Percentiles rank a stretch among this genome's conserved stretches.
Conservation (phyloP, 2,329 filamentous ascomycete genomes). For the Zymoseptoria brevis region DNA sequence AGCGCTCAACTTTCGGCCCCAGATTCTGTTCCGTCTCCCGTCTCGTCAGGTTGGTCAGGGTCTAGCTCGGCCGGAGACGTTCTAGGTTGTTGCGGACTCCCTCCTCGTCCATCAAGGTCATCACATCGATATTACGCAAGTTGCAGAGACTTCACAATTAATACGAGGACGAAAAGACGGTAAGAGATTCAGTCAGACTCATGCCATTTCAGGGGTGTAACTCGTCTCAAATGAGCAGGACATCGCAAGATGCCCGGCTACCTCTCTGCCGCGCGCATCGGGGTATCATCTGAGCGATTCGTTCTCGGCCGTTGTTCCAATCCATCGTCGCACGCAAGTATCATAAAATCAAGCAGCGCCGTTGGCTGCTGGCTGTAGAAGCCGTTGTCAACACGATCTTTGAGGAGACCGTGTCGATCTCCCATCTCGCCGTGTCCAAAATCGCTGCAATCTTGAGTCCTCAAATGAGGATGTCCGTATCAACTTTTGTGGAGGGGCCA, state of each 20-base stretch:
- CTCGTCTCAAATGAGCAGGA: not conserved
- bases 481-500: not conserved
- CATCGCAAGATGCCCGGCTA: not conserved
- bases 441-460: not conserved
- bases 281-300: not conserved
- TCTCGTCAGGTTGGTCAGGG: no score
- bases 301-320: not conserved
- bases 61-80: no score
- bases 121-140: not conserved
- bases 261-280: not conserved
- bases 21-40: no score
- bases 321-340: not conserved
- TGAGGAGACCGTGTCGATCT: not conserved
- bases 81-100: no score
- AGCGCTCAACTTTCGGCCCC: no score
- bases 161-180: not conserved
- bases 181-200: not conserved
- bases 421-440: not conserved
- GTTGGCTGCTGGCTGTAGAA: not conserved
- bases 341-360: not conserved
- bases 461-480: not conserved
- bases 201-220: not conserved
- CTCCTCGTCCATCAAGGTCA: not conserved
- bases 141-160: not conserved
- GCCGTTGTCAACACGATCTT: not conserved